These are phyloP conservation scores for Akanthomyces lecanii DNA, from an alignment of 2,329 filamentous ascomycete species.

Conservation along the genomic window DNA sequence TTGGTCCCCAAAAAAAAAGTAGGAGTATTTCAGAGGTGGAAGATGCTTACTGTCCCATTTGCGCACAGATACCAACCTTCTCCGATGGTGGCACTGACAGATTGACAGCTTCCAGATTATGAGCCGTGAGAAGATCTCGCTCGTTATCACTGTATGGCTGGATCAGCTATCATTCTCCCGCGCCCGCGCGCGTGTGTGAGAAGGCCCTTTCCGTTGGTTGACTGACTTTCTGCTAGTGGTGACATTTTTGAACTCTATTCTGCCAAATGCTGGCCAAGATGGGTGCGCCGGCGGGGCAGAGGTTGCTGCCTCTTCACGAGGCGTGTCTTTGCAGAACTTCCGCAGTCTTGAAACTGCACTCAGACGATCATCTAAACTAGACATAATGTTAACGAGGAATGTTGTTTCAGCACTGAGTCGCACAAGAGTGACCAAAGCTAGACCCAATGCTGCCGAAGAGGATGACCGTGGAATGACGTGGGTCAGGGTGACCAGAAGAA, in stretches of 20 bases:
- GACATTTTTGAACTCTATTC: slow-evolving; percentile 25
- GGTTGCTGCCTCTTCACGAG: slow-evolving; percentile 21
- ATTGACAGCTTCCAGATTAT: slow-evolving; percentile 10
- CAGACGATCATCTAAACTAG: slow-evolving; percentile 32
- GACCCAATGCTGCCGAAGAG: slow-evolving; percentile 44
- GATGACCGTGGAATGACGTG: slow-evolving; percentile 38
- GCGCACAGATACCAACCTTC: slow-evolving; percentile 1
- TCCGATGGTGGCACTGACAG: slow-evolving; percentile 18
- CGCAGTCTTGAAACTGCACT: slow-evolving; percentile 32
- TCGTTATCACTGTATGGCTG: neutral
- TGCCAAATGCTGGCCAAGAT: slow-evolving; percentile 27
- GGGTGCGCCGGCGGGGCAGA: slow-evolving; percentile 4
- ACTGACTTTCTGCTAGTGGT: slow-evolving; percentile 27
- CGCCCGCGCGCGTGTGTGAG: no score
- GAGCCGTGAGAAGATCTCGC: neutral
- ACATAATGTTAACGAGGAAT: slow-evolving; percentile 32
- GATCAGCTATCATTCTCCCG: no score
- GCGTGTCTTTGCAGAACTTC: slow-evolving; percentile 25
- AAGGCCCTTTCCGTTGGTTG: neutral
- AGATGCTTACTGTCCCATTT: slow-evolving; percentile 4
- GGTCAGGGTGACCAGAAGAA: slow-evolving; percentile 36
- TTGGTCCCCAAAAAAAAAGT: no score
- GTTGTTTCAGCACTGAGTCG: slow-evolving; percentile 28
- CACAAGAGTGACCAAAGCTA: slow-evolving; percentile 26
- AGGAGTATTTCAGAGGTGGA: no score